Percentiles rank a stretch among this genome's conserved stretches.
phyloP scores from a whole-genome alignment of 2,329 filamentous ascomycete species.

The Dactylellina cionopaga region DNA sequence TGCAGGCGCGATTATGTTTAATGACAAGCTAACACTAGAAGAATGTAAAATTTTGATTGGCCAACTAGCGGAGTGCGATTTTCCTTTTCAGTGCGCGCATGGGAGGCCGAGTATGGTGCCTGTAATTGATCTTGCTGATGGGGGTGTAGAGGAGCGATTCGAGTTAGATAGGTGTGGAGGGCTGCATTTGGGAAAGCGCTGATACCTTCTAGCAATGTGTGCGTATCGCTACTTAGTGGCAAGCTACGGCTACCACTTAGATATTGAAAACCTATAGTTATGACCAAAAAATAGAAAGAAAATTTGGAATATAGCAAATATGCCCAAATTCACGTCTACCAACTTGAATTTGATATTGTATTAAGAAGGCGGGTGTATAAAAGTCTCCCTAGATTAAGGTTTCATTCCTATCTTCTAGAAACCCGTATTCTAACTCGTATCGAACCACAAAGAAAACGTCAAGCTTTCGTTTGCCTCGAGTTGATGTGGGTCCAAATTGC shows the following conservation, averaged over 20 bases:
- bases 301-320: too few relatives aligned
- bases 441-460: not conserved
- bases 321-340: too few relatives aligned
- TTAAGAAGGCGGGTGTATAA: too few relatives aligned
- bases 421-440: too few relatives aligned
- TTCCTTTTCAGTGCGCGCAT: constrained; percentile 87
- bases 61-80: constrained; percentile 71
- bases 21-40: constrained; percentile 70
- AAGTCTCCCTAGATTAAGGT: too few relatives aligned
- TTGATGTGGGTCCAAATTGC: not conserved
- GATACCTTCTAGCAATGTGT: not conserved
- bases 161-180: constrained; percentile 7
- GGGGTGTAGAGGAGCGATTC: not conserved
- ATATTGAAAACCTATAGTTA: too few relatives aligned
- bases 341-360: too few relatives aligned
- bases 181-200: not conserved
- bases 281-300: too few relatives aligned
- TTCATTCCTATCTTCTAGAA: too few relatives aligned
- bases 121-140: constrained; percentile 66
- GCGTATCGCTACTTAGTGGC: too few relatives aligned
- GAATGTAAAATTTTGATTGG: constrained; percentile 71
- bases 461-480: not conserved
- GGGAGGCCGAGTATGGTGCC: constrained; percentile 75
- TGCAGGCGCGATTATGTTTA: constrained; percentile 81
- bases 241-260: too few relatives aligned